Evolutionary conservation across 2,329 filamentous ascomycete species (phyloP), one percentile per base, ranked within the genome.

Genomic region (Cladorrhinum sp.): DNA sequence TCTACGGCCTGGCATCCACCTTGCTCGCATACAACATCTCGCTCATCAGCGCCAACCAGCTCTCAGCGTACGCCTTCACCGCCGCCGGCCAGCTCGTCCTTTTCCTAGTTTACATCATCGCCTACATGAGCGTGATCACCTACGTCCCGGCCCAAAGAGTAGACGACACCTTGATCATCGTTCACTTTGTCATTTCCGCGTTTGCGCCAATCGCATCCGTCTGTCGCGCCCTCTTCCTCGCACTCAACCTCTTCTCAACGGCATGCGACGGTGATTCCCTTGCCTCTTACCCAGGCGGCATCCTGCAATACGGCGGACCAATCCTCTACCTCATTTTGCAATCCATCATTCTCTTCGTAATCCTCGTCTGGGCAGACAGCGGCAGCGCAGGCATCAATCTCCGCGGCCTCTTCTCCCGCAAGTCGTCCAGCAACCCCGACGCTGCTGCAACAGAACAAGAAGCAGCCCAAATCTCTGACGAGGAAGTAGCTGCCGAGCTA

Each of bases 261-360:
- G 82, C 91, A 1, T 97, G 93, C 71, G 81, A 84, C 30, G 86
- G 82, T 24, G 78, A 84, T 20, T 63, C 79, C n/a, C 75, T 92
- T 20, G 85, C 87, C 1, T 77, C 80, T 1, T 88, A 91, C 65
- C 90, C 92, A 0, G 89, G 85, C 6, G 85, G 82, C 3, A 85
- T 96, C 30, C 80, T 82, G 0, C 83, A 88, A 26, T 97, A 92
- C 68, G 93, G 93, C 28, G 91, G 90, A 0, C 91, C 92, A 0
- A 94, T 96, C 36, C 74, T 95, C 0, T 96, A 96, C 72, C 82
- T 96, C 1, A 82, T 91, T 55, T 53, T 92, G 0, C 93, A 97
- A 71, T 85, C 85, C 0, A 72, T 91, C 23, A 62, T 91, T 16
- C 79, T 95, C 1, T 92, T 96, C 66, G 77, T 81, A 0, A 74